Conservation (phyloP, 208 protist genomes). For the Jaenimonas drosophilae region DNA sequence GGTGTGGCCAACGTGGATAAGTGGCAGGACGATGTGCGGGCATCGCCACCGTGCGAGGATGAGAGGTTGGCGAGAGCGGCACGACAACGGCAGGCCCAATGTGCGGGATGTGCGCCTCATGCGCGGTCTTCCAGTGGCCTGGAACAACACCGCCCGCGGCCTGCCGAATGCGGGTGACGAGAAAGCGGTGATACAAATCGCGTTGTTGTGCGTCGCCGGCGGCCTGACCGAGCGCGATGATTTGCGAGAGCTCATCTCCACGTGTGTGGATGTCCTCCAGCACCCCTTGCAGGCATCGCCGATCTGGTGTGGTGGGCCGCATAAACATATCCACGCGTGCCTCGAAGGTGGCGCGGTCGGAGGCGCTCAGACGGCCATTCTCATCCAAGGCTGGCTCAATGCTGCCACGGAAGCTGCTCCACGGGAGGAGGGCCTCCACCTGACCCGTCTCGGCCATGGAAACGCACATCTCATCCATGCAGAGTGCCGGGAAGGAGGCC, state of each 20-base stretch:
- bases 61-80: conserved; percentile 7
- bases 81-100: too few species aligned
- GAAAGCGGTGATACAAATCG: conserved; percentile 41
- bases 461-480: conserved; percentile 61
- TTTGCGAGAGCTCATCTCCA: conserved; percentile 27
- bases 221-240: conserved; percentile 23
- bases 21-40: too few species aligned
- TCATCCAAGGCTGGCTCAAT: background rate
- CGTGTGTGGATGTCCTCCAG: conserved; percentile 20
- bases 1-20: background rate
- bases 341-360: background rate
- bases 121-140: background rate
- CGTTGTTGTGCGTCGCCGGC: conserved; percentile 18
- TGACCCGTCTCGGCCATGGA: conserved; percentile 51
- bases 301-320: conserved; percentile 41
- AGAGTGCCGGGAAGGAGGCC: conserved; percentile 57
- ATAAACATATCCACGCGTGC: conserved; percentile 2
- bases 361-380: background rate
- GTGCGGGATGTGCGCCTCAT: background rate
- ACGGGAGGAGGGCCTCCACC: conserved; percentile 4
- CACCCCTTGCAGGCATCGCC: conserved; percentile 17
- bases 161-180: conserved; percentile 39
- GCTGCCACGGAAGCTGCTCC: background rate
- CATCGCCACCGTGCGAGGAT: too few species aligned
- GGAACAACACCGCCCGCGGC: conserved; percentile 6